Evolutionary conservation across 371 early-diverging fungal genomes (phyloP), one percentile per base, ranked within the genome.

Genomic region (Syncephalastrum sp.): DNA sequence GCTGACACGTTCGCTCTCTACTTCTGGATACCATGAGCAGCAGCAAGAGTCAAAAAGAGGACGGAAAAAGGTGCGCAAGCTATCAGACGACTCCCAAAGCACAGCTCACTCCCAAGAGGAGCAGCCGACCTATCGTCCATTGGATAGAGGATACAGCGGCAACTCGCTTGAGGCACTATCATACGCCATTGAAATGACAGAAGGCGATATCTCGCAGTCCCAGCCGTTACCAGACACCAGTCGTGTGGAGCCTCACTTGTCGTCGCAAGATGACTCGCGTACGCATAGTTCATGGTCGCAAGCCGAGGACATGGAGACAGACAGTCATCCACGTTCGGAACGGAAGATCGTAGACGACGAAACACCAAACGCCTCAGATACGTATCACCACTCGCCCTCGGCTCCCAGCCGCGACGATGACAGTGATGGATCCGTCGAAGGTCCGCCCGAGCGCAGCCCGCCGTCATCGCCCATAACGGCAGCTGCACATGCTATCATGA

Each of bases 401-500:
- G 29, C 29, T 29, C 29, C 29, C 29, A 29, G 29, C 29, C 29
- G 29, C 4, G 29, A 29, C 29, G 29, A 29, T 29, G 52, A 49
- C 1, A 56, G 51, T 46, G 51, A 56, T 33, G 51, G 5, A 38
- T 38, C 52, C 48, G 10, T 3, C 29, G 29, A 29, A 7, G 29
- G 29, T 7, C 29, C 29, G 29, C 7, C 3, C 3, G 29, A 29
- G 7, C 4, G 17, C 14, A 64, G 67, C 33, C 65, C 68, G 6
- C 68, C 70, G 1, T 53, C 60, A 3, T 74, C 75, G 6, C 75
- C 75, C 33, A 60, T 60, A 5, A 70, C 75, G 47, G 65, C 71
- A 44, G 75, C 75, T 47, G 75, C 75, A 13, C 66, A 68, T 42
- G 67, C 71, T 4, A 74, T 74, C 48, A 68, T 74, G 69, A 70